Percentiles rank a stretch among this genome's conserved stretches.
phyloP scores from a whole-genome alignment of 371 early-diverging fungal species.

The Zychaea mexicana region DNA sequence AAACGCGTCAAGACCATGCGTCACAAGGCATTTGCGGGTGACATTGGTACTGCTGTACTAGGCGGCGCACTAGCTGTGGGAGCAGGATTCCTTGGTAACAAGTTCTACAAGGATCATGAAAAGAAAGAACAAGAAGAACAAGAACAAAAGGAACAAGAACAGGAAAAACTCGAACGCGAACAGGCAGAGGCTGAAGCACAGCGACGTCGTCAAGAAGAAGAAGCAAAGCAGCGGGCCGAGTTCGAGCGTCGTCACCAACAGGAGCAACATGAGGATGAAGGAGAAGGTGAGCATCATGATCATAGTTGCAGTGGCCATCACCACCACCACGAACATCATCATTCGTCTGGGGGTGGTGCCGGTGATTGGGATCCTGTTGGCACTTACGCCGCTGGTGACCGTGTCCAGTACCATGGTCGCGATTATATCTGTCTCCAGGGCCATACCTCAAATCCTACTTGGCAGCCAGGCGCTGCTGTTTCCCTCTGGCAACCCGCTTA shows the following conservation, averaged over 20 bases:
- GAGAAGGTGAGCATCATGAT: constrained; percentile 10
- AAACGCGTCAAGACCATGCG: constrained; percentile 48
- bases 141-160: constrained; percentile 34
- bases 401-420: constrained; percentile 53
- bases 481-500: constrained; percentile 60
- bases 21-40: constrained; percentile 46
- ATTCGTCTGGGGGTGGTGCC: constrained; percentile 20
- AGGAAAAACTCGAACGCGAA: constrained; percentile 23
- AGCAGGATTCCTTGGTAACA: constrained; percentile 54
- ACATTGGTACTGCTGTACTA: constrained; percentile 46
- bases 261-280: constrained; percentile 17
- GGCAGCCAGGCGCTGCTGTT: constrained; percentile 53
- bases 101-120: constrained; percentile 42
- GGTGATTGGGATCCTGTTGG: constrained; percentile 57
- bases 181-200: constrained; percentile 20
- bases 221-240: constrained; percentile 12
- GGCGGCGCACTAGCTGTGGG: constrained; percentile 53
- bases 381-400: constrained; percentile 56
- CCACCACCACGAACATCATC: constrained; percentile 3
- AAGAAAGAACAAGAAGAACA: constrained; percentile 37
- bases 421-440: constrained; percentile 55
- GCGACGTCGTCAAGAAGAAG: constrained; percentile 9
- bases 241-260: background rate
- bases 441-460: constrained; percentile 59
- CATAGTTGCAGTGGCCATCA: background rate